Base-by-base conservation (phyloP, 2,329 filamentous ascomycete species). In the Curvularia verruculosa region DNA sequence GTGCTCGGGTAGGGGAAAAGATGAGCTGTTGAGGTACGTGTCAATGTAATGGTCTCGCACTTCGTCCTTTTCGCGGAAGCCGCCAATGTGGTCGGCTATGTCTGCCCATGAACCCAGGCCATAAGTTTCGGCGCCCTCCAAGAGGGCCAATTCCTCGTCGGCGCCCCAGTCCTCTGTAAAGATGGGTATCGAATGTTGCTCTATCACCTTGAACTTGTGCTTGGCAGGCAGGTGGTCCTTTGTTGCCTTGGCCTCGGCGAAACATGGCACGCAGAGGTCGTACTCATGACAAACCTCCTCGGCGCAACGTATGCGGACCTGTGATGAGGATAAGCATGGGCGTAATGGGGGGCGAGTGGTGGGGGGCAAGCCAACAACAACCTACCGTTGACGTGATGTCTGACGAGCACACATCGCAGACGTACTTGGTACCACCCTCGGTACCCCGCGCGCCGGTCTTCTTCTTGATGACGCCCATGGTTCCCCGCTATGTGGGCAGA, bases 171-270 rank as follows among this genome's bases (percentile, higher is more conserved):
- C 93, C 56, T 87, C 85, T 65, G 93, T 89, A 71, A 96, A 99
- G 56, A 99, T 98, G 1, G 95, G 95, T 48, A 99, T 96, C 0
- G 94, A 97, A 73, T 99, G 96, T 71, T 98, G 95, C 76, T 99
- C 95, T 64, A 99, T 97, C 31, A 99, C 95, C 61, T 91, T 89
- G 76, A 89, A 99, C 13, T 91, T 83, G 78, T 99, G 95, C 12
- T 90, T 90, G 5, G 87, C 84, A 7, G 95, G 94, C 65, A 96
- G 88, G 76, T 99, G 95, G 54, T 90, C 88, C 68, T 91, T 90
- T 61, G 91, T 91, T 44, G 85, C 83, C 69, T 91, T 86, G 62
- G 92, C 94, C 64, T 89, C 88, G 31, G 91, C 85, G 77, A 99
- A 99, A 78, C 95, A 99, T 52, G 91, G 89, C 36, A 99, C 95